Evolutionary conservation across 2,329 filamentous ascomycete species (phyloP), one percentile per base, ranked within the genome.

Genomic region (Fonsecaea nubica): DNA sequence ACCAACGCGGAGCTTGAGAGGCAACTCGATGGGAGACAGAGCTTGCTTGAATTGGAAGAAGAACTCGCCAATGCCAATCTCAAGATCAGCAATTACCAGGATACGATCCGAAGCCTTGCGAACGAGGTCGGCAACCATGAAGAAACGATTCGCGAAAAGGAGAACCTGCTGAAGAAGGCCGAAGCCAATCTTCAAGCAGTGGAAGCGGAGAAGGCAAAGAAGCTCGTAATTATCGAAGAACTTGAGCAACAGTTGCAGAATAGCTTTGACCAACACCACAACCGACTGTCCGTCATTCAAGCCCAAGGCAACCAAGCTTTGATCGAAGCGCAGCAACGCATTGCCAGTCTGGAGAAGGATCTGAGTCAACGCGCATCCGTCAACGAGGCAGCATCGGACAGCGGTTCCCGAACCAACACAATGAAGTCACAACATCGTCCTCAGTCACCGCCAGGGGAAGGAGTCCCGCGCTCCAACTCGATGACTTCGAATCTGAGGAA

Each of bases 241-340:
- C 88, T 99, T 4, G 95, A 99, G 79, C 94, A 98, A 74, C 95
- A 99, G 78, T 88, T 99, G 62, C 93, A 94, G 76, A 92, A 86
- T 76, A 97, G 95, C 80, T 99, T 93, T 79, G 95, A 99, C 75
- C 92, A 97, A 77, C 93, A 94, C 67, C 92, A 97, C 77, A 96
- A 97, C 80, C 89, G 94, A 62, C 82, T 98, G 61, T 97, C 93
- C 60, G 89, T 91, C 56, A 83, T 94, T 57, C 90, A 93, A 75
- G 87, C 87, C 18, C 91, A 93, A 78, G 89, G 90, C 56, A 87
- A 89, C 67, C 84, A 85, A 60, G 89, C 93, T 73, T 80, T 97
- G 42, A 92, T 96, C 69, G 92, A 97, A 71, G 90, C 90, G 9
- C 90, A 90, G 70, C 81, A 86, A 33, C 87, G 87, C 54, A 88